Evolutionary conservation across 1,284 basidiomycete genomes (phyloP).

Genomic region (Ustilago sp.): DNA sequence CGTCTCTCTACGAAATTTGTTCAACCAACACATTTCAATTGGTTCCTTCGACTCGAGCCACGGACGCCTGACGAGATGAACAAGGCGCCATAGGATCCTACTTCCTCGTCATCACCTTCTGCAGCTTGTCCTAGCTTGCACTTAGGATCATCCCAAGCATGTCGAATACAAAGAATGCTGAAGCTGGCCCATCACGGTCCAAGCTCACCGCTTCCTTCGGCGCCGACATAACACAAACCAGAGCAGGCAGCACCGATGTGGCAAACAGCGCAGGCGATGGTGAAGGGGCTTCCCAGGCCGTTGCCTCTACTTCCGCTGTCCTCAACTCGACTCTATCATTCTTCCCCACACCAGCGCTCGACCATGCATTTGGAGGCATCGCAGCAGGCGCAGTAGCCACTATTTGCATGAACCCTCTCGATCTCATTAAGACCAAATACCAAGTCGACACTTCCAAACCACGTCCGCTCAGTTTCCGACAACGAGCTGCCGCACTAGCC

Average conservation of each 20-base stretch:
- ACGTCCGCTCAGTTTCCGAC: conserved; percentile 26
- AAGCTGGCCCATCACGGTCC: conserved; percentile 27
- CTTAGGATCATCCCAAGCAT: conserved; percentile 1
- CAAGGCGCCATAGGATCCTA: not conserved
- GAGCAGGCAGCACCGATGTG: conserved; percentile 22
- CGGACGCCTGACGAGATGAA: not conserved
- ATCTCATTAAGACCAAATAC: conserved; percentile 93
- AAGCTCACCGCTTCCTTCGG: not conserved
- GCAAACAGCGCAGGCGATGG: conserved; percentile 23
- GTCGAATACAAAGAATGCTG: conserved; percentile 15
- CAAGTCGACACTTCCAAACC: conserved; percentile 74
- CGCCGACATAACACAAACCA: conserved; percentile 9
- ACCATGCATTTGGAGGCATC: conserved; percentile 93
- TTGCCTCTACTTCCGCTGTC: conserved; percentile 9
- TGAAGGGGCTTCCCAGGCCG: conserved; percentile 22
- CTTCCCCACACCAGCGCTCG: conserved; percentile 71
- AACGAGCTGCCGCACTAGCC: conserved; percentile 15
- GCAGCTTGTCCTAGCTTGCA: not conserved
- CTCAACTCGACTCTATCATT: conserved; percentile 40
- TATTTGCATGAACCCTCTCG: conserved; percentile 96
- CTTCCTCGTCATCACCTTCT: not conserved
- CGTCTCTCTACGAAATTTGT: not conserved
- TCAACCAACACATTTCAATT: not conserved
- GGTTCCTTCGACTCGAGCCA: not conserved
- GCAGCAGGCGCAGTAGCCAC: conserved; percentile 92